Base-by-base conservation (phyloP, 2,329 filamentous ascomycete species). In the Alternaria ventricosa region DNA sequence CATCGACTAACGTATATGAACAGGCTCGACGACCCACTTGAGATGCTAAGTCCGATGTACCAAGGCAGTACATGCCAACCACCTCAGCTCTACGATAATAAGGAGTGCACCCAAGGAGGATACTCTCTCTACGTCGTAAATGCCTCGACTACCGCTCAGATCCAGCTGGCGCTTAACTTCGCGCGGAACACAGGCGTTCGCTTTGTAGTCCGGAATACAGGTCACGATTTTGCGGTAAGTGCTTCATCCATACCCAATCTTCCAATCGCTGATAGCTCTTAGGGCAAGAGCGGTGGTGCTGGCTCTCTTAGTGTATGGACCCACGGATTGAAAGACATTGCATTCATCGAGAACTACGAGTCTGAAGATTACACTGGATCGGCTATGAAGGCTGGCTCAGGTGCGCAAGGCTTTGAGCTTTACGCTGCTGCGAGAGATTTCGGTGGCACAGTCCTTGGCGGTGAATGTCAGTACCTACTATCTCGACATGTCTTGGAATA, bases 191-290 rank as follows among this genome's bases (percentile, higher is more conserved):
- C 72, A 23, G 65, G 71, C 22, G 36, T 78, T 13, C 69, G 75
- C 8, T 60, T 78, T 6, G 63, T 77, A 1, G 57, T 78, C n/a
- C 72, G 72, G 20, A 77, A 75, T 28, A 78, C 76, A 0, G 74
- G 76, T 4, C 76, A 78, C 41, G 74, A 76, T 54, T 76, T 71
- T 60, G 46, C 60, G 0, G 74, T 6, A n/a, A 22, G 44, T 33
- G 22, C 54, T 46, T 30, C 20, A 6, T 15, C 13, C 2, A 9
- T 15, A 23, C 30, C 20, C 4, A 22, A 53, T 41, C 9, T 9
- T 53, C 15, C 44, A 46, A 3, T 46, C 13, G 13, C 49, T 53
- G 15, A 53, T 22, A 3, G 13, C 5, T 20, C 22, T 13, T 15
- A 53, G 49, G 49, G 74, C 3, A 75, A 75, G 50, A 73, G 69